These are phyloP conservation scores for Oleoguttula mirabilis DNA, from an alignment of 495 filamentous ascomycete species.

Conservation along the genomic window DNA sequence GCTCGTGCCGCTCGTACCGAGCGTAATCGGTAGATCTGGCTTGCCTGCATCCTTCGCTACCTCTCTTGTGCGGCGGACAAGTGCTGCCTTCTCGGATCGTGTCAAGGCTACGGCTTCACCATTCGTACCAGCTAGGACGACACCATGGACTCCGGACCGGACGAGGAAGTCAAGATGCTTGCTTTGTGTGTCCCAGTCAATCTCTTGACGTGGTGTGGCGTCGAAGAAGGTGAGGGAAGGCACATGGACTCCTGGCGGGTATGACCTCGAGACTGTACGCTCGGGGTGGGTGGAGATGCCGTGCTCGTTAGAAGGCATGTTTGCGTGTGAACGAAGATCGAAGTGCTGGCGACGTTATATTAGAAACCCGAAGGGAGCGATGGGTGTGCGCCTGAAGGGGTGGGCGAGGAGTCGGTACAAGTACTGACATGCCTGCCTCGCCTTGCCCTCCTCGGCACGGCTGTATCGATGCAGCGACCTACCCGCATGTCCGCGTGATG, in stretches of 20 bases:
- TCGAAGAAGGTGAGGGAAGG: constrained; percentile 34
- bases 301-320: constrained; percentile 7
- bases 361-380: too few species aligned
- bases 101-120: constrained; percentile 28
- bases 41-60: constrained; percentile 18
- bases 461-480: too few species aligned
- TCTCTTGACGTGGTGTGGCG: constrained; percentile 28
- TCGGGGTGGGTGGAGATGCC: not conserved
- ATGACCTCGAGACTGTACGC: constrained; percentile 7
- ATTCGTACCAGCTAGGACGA: constrained; percentile 31
- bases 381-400: too few species aligned
- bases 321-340: not conserved
- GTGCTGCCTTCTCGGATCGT: constrained; percentile 21
- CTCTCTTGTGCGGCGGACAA: constrained; percentile 21
- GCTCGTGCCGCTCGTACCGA: constrained; percentile 22
- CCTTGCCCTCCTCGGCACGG: too few species aligned
- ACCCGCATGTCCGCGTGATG: too few species aligned
- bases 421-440: too few species aligned
- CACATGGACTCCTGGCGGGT: constrained; percentile 33
- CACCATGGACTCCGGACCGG: constrained; percentile 27
- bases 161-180: constrained; percentile 31
- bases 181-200: constrained; percentile 32
- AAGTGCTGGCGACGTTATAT: too few species aligned
- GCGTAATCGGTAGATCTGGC: constrained; percentile 24
- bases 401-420: too few species aligned